Evolutionary conservation across 305 asterid genomes (phyloP).

Genomic region (Fraxinus greggii): DNA sequence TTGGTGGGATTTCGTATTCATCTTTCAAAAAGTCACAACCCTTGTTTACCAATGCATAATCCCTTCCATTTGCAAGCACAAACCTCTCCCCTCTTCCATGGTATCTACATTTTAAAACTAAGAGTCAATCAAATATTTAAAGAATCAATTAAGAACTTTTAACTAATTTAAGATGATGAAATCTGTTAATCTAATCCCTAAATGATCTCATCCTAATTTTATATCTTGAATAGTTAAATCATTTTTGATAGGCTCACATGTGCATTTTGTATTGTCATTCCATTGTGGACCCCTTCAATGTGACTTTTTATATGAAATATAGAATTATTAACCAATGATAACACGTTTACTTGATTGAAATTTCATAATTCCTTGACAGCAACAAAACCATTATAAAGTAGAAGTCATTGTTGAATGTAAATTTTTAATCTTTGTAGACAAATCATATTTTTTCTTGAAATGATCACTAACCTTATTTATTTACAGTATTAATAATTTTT

Average conservation of each 20-base stretch:
- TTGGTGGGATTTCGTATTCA: constrained; percentile 43
- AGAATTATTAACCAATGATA: not conserved
- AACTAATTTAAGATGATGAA: not conserved
- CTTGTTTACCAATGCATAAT: constrained; percentile 53
- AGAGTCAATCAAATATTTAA: not conserved
- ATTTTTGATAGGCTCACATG: not conserved
- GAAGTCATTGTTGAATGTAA: not conserved
- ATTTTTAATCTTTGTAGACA: not conserved
- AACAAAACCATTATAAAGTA: not conserved
- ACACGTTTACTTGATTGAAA: not conserved
- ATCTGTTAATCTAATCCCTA: not conserved
- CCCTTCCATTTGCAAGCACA: constrained; percentile 38
- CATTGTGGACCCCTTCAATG: not conserved
- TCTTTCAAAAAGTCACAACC: constrained; percentile 49
- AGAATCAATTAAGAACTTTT: not conserved
- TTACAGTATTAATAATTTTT: not conserved
- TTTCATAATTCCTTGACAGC: not conserved
- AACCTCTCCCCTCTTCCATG: constrained; percentile 54
- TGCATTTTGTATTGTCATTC: not conserved
- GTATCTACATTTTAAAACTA: constrained; percentile 32
- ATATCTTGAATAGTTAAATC: not conserved
- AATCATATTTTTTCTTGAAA: not conserved
- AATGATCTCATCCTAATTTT: not conserved
- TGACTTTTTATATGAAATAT: not conserved
- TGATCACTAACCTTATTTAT: not conserved